Evolutionary conservation across 163 green algal genomes (phyloP), one percentile per base, ranked within the genome.

Genomic region (Smithsoniella earleae): DNA sequence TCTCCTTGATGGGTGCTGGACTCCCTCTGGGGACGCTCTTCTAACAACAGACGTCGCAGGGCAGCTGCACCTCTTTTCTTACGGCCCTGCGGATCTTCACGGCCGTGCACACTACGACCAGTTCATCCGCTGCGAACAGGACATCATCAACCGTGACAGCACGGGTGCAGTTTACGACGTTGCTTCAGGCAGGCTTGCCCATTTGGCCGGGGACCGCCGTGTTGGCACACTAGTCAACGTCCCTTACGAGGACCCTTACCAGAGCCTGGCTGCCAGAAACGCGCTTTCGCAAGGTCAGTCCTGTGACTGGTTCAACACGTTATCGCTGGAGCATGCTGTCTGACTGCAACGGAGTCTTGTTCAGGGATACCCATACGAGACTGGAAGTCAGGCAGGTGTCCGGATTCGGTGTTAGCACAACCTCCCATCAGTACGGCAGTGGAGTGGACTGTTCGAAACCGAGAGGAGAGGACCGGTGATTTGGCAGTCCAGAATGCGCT

Each of bases 1-100:
- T 13, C 34, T 69, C 58, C 58, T 69, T 30, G 58, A 69, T 34
- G 58, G 58, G 1, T 30, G 58, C n/a, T 69, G 58, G 58, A 69
- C 58, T n/a, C 27, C 58, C 58, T 43, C 58, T 3, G 58, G 58
- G 5, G 58, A 69, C 34, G 58, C 58, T 31, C 58, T 69, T 30
- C 31, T 69, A 36, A 69, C 58, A 5, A 69, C 58, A 36, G 58
- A 69, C 43, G 25, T 69, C 22, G 58, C 25, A 5, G 58, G 58
- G 4, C 58, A 69, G 58, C 27, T 69, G 16, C 58, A 69, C 25
- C 10, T 40, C 3, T 69, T 69, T 34, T 37, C 58, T 34, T 69
- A 45, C 1, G 58, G 58, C 58, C 58, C 58, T 69, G 58, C 58
- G 20, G 27, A 69, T 13, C 58, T 69, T 30, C 31, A 34, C 34